phyloP scores from a whole-genome alignment of 1,284 basidiomycete genomes.

The Amylostereum areolatum region DNA sequence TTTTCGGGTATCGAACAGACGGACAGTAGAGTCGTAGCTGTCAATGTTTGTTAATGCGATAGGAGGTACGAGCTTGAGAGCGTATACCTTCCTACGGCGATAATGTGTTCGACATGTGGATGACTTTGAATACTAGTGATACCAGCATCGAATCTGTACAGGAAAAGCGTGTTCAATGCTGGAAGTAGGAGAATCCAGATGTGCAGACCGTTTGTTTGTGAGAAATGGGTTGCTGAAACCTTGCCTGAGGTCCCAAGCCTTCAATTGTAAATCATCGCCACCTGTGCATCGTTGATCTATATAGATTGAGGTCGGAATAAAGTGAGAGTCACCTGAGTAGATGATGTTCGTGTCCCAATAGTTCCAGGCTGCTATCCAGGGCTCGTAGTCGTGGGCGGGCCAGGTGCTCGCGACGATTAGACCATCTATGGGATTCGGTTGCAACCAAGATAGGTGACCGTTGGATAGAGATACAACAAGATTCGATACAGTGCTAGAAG shows the following conservation, averaged over 20 bases:
- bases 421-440: constrained; percentile 32
- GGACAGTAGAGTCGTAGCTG: constrained; percentile 84
- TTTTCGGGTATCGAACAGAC: constrained; percentile 81
- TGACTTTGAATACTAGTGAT: constrained; percentile 89
- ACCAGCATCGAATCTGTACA: constrained; percentile 80
- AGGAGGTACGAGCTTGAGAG: not conserved
- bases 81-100: constrained; percentile 86
- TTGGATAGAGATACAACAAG: constrained; percentile 79
- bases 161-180: not conserved
- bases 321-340: constrained; percentile 66
- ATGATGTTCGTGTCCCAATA: constrained; percentile 74
- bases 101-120: constrained; percentile 71
- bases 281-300: constrained; percentile 39
- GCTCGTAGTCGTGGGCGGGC: constrained; percentile 91
- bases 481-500: constrained; percentile 40
- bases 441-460: constrained; percentile 63
- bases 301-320: not conserved
- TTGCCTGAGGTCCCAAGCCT: constrained; percentile 87
- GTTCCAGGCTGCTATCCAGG: constrained; percentile 92
- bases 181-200: not conserved
- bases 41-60: no score
- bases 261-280: constrained; percentile 89
- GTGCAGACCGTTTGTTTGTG: constrained; percentile 66
- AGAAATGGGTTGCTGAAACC: constrained; percentile 58
- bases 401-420: constrained; percentile 53